A percentile compares a stretch with the other conserved stretches of the same genome.
Evolutionary conservation across 1,284 basidiomycete genomes (phyloP).

Genomic region (Irpex sp.): DNA sequence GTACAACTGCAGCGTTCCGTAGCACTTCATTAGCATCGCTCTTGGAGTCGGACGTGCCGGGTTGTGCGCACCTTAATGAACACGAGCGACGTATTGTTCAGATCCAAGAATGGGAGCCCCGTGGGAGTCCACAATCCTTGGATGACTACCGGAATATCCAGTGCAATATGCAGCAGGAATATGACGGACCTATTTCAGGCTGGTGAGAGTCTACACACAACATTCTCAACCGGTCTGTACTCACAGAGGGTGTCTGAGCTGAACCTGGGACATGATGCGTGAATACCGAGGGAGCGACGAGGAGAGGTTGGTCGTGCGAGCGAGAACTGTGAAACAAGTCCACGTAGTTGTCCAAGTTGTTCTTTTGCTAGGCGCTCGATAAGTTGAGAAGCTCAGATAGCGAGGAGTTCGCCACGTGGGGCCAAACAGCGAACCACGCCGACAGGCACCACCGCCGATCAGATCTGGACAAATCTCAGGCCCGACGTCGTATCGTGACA

Average conservation of each 20-base stretch:
- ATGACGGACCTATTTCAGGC: slow-evolving; percentile 47
- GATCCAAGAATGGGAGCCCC: slow-evolving; percentile 66
- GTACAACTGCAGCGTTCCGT: slow-evolving; percentile 47
- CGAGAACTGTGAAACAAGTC: not conserved
- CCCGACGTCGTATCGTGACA: not conserved
- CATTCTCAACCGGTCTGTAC: not conserved
- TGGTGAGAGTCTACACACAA: not conserved
- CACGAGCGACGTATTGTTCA: slow-evolving; percentile 77
- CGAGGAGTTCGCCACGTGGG: not conserved
- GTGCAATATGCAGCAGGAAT: slow-evolving; percentile 73
- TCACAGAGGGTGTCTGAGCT: slow-evolving; percentile 9
- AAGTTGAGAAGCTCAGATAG: not conserved
- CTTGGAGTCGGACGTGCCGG: not conserved
- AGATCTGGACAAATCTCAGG: not conserved
- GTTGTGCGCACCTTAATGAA: slow-evolving; percentile 58
- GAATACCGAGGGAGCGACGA: not conserved
- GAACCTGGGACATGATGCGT: slow-evolving; percentile 1
- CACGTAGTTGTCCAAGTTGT: not conserved
- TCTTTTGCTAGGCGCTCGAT: not conserved
- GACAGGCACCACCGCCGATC: slow-evolving; percentile 1
- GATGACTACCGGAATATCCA: slow-evolving; percentile 72
- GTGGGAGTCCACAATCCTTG: slow-evolving; percentile 67
- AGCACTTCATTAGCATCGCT: not conserved
- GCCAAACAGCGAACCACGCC: not conserved
- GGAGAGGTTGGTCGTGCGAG: not conserved